These are phyloP conservation scores for Podila epigama DNA, from an alignment of 192 early-diverging fungal genomes.

Conservation along the genomic window DNA sequence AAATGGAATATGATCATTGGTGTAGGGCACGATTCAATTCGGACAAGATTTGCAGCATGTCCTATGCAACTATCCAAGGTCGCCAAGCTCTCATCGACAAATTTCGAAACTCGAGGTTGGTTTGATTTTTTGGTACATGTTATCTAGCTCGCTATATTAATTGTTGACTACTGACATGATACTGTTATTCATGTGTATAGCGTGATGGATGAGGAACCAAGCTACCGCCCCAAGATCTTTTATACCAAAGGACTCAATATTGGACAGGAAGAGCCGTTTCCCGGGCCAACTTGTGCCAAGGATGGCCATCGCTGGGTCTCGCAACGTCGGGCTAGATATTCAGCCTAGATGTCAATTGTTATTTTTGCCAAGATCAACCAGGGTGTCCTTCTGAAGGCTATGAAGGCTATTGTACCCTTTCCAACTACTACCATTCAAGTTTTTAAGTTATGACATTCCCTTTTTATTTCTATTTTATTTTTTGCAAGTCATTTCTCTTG, in stretches of 20 bases:
- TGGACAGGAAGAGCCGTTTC: constrained; percentile 73
- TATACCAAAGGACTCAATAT: constrained; percentile 61
- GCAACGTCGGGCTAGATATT: not conserved
- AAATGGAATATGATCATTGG: not conserved
- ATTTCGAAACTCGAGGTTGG: constrained; percentile 80
- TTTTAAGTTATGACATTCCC: not conserved
- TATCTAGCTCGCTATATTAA: not conserved
- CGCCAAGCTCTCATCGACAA: constrained; percentile 75
- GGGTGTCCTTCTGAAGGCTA: no score
- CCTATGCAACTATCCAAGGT: constrained; percentile 86
- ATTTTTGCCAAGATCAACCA: no score
- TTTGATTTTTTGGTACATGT: not conserved
- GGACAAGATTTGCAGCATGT: constrained; percentile 76
- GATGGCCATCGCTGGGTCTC: not conserved
- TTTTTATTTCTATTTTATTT: not conserved
- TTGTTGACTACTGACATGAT: not conserved
- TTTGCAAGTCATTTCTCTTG: no score
- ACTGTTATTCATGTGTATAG: constrained; percentile 28
- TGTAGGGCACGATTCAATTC: constrained; percentile 75
- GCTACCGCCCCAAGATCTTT: constrained; percentile 82
- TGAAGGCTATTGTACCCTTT: not conserved
- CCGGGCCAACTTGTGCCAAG: constrained; percentile 52
- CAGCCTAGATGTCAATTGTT: no score
- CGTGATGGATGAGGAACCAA: constrained; percentile 80
- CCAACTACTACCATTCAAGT: not conserved